Evolutionary conservation across 345 rosid genomes (phyloP).

Genomic region (Capsella bursapastoris): DNA sequence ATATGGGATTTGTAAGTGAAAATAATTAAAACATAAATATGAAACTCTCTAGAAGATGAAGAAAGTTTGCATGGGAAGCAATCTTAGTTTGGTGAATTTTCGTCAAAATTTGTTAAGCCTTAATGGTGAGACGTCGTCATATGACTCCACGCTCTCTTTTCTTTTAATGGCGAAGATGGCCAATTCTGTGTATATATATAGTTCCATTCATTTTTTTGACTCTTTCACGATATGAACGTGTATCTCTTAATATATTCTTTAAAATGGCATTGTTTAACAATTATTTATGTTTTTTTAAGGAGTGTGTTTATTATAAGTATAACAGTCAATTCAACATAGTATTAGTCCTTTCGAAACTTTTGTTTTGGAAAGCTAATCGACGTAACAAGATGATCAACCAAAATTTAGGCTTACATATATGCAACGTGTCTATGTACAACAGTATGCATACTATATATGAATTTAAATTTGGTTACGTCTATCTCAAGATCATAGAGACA

Average conservation of each 20-base stretch:
- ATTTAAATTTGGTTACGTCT: constrained; percentile 20
- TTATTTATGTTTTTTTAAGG: not conserved
- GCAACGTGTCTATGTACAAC: not conserved
- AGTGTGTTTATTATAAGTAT: not conserved
- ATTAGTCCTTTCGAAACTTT: not conserved
- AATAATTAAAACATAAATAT: not conserved
- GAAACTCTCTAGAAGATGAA: constrained; percentile 37
- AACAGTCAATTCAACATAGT: not conserved
- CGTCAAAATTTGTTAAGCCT: constrained; percentile 45
- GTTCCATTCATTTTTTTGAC: not conserved
- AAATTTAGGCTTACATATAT: not conserved
- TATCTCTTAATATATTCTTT: not conserved
- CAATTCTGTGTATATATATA: not conserved
- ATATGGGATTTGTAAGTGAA: not conserved
- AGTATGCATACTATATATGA: constrained; percentile 11
- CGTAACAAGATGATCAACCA: too few species aligned
- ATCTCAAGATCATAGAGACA: not conserved
- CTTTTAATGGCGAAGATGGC: constrained; percentile 23
- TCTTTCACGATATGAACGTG: constrained; percentile 6
- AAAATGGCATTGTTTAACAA: constrained; percentile 1
- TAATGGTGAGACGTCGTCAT: constrained; percentile 48
- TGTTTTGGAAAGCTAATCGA: too few species aligned
- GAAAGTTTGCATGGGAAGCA: constrained; percentile 51
- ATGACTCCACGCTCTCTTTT: constrained; percentile 35
- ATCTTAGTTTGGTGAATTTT: constrained; percentile 47